Conservation (phyloP, 352 stramenopile species). For the Pythium plurisporium region DNA sequence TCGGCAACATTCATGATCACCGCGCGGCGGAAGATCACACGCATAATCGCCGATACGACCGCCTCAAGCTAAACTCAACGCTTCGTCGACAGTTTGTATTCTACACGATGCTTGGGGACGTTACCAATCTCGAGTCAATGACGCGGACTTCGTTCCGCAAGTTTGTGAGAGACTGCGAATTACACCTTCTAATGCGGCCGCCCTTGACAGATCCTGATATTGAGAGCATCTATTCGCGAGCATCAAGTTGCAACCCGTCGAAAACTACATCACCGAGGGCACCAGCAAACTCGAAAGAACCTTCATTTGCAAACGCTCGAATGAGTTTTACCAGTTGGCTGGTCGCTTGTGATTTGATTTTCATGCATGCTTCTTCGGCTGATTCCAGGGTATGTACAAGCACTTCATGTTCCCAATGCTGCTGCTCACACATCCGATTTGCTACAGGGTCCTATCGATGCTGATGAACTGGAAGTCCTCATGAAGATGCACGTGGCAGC, state of each 20-base stretch:
- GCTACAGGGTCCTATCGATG: not conserved
- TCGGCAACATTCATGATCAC: not conserved
- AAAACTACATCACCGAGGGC: not conserved
- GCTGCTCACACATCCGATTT: not conserved
- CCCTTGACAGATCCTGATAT: conserved; percentile 53
- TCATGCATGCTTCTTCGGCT: conserved; percentile 27
- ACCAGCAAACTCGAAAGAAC: not conserved
- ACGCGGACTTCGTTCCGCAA: conserved; percentile 54
- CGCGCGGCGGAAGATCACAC: not conserved
- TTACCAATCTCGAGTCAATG: conserved; percentile 65
- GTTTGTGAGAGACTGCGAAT: conserved; percentile 57
- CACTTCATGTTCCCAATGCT: not conserved
- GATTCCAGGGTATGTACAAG: not conserved
- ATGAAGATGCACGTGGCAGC: conserved; percentile 49
- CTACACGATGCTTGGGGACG: conserved; percentile 57
- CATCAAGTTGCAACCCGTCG: not conserved
- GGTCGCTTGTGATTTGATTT: conserved; percentile 40
- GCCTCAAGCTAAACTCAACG: conserved; percentile 35
- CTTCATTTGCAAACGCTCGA: conserved; percentile 11
- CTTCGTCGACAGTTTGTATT: conserved; percentile 62
- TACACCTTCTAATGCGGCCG: conserved; percentile 31
- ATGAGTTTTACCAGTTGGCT: conserved; percentile 59
- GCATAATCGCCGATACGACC: not conserved
- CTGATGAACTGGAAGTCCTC: conserved; percentile 35
- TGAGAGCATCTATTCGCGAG: conserved; percentile 37